These are phyloP conservation scores for Gleditsia sinensis DNA, from an alignment of 306 rosid genomes.

Conservation along the genomic window DNA sequence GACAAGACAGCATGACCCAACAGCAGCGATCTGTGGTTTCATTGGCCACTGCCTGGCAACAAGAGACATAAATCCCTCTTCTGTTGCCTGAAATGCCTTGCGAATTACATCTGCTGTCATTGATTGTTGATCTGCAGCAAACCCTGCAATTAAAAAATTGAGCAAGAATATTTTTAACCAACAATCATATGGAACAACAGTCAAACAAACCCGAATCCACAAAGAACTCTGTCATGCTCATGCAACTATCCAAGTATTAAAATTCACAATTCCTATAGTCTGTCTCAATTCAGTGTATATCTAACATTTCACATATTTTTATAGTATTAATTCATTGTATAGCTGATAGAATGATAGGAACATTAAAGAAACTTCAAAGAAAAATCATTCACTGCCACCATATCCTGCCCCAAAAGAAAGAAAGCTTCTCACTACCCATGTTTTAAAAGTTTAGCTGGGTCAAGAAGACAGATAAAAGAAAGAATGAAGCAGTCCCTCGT, in stretches of 20 bases:
- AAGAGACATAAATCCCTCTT: slow-evolving; percentile 66
- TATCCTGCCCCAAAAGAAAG: neutral
- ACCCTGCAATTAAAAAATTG: slow-evolving; percentile 45
- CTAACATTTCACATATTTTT: neutral
- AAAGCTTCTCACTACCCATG: neutral
- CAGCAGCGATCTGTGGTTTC: slow-evolving; percentile 75
- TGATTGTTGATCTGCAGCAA: slow-evolving; percentile 61
- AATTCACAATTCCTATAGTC: neutral
- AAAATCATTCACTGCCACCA: neutral
- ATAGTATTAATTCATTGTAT: neutral
- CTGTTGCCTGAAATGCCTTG: slow-evolving; percentile 80
- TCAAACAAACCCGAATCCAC: neutral
- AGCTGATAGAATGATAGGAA: neutral
- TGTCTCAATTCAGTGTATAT: neutral
- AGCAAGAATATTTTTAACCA: neutral
- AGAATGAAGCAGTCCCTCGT: neutral
- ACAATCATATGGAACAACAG: neutral
- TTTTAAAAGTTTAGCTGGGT: neutral
- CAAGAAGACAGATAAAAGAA: neutral
- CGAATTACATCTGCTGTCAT: slow-evolving; percentile 71
- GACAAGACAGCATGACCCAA: slow-evolving; percentile 77
- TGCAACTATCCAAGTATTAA: neutral
- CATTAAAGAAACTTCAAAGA: neutral
- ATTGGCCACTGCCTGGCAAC: slow-evolving; percentile 67
- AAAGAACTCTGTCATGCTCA: neutral